These are phyloP conservation scores for Quillaja saponaria DNA, from an alignment of 306 rosid species.

Conservation along the genomic window DNA sequence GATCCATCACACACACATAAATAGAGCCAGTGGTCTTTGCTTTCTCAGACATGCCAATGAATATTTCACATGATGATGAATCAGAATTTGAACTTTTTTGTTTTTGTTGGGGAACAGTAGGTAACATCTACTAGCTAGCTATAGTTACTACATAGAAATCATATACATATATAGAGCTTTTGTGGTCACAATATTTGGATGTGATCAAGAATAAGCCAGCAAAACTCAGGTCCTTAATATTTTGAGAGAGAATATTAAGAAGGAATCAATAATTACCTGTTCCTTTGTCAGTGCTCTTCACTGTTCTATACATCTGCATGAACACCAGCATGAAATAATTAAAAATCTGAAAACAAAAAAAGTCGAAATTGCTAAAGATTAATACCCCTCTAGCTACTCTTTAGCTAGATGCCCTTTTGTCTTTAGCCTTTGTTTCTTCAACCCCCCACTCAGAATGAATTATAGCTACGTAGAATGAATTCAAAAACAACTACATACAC, in stretches of 20 bases:
- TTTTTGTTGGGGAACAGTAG: slow-evolving; percentile 31
- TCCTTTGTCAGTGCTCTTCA: slow-evolving; percentile 83
- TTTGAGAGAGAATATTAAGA: slow-evolving; percentile 43
- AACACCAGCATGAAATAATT: slow-evolving; percentile 28
- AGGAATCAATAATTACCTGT: slow-evolving; percentile 60
- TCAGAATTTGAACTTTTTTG: slow-evolving; percentile 19
- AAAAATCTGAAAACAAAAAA: background rate
- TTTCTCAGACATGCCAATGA: slow-evolving; percentile 51
- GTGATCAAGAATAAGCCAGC: background rate
- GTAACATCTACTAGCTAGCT: too few species aligned
- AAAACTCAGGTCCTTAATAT: slow-evolving; percentile 31
- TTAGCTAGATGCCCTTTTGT: slow-evolving; percentile 37
- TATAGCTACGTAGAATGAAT: slow-evolving; percentile 27
- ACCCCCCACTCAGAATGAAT: slow-evolving; percentile 39
- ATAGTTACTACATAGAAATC: too few species aligned
- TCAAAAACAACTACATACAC: background rate
- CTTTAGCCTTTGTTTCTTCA: slow-evolving; percentile 53
- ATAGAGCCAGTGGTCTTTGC: slow-evolving; percentile 41
- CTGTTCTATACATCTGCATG: slow-evolving; percentile 99
- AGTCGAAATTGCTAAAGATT: slow-evolving; percentile 28
- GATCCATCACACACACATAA: slow-evolving; percentile 30
- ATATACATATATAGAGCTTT: too few species aligned
- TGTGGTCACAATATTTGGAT: slow-evolving; percentile 50
- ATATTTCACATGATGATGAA: slow-evolving; percentile 46
- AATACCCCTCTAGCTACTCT: background rate